Conservation (phyloP, 495 filamentous ascomycete genomes). For the Filosporella fistucella region DNA sequence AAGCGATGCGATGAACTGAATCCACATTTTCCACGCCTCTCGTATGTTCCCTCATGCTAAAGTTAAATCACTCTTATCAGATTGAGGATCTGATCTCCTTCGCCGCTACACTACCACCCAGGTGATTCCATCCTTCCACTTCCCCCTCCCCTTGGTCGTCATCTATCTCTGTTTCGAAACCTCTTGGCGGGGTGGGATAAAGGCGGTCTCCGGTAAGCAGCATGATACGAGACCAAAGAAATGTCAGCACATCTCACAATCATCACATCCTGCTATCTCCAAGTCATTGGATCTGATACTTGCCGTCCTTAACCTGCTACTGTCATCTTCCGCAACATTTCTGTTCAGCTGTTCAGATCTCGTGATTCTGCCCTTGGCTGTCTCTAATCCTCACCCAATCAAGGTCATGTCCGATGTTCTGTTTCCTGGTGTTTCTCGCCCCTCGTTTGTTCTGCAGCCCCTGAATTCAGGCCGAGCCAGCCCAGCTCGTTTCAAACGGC, state of each 20-base stretch:
- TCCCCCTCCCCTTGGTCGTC: background rate
- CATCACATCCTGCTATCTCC: background rate
- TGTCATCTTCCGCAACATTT: no score
- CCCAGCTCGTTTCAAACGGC: conserved; percentile 1
- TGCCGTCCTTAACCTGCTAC: no score
- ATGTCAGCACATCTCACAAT: background rate
- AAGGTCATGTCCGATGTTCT: background rate
- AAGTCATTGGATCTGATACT: no score
- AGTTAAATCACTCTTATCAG: no score
- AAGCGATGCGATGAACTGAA: no score
- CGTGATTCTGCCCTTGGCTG: background rate
- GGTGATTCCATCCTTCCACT: background rate
- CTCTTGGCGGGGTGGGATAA: background rate
- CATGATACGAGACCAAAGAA: background rate
- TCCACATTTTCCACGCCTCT: no score
- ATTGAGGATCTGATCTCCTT: no score
- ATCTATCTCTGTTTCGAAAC: conserved; percentile 5
- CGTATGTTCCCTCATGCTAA: no score
- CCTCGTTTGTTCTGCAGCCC: background rate
- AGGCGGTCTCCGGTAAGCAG: background rate
- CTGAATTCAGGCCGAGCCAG: no score
- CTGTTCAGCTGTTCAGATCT: background rate
- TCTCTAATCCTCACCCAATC: background rate
- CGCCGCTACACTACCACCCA: no score
- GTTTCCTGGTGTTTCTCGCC: background rate